Evolutionary conservation across 805 yeast genomes (phyloP).

Genomic region (Priceomyces medius): DNA sequence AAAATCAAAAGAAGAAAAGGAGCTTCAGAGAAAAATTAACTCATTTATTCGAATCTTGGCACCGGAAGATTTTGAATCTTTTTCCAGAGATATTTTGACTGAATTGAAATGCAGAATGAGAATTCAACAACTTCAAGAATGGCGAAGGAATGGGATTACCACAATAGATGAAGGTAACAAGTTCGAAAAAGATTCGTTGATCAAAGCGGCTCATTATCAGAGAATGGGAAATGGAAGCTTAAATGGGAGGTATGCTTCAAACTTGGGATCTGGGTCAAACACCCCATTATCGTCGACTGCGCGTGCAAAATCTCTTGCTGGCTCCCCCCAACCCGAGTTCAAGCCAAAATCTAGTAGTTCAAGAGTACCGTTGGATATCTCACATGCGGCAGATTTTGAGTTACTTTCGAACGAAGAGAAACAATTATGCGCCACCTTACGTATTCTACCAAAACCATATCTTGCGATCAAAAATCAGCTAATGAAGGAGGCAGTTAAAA

Average conservation of each 20-base stretch:
- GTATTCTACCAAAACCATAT: conserved; percentile 91
- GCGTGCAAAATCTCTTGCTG: conserved; percentile 22
- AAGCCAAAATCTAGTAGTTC: conserved; percentile 44
- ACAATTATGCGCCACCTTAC: conserved; percentile 74
- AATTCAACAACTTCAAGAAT: conserved; percentile 87
- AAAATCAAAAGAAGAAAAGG: conserved; percentile 87
- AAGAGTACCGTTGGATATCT: conserved; percentile 62
- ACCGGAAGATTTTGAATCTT: conserved; percentile 73
- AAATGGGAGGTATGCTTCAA: conserved; percentile 13
- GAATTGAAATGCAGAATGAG: conserved; percentile 79
- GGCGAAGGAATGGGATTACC: conserved; percentile 88
- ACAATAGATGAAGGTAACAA: conserved; percentile 77
- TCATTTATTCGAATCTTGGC: conserved; percentile 81
- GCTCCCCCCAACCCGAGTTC: conserved; percentile 41
- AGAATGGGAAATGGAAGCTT: conserved; percentile 45
- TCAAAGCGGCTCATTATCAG: conserved; percentile 61
- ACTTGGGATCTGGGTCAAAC: conserved; percentile 17
- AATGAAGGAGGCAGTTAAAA: conserved; percentile 81
- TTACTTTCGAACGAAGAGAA: conserved; percentile 86
- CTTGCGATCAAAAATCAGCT: conserved; percentile 86
- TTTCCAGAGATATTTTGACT: conserved; percentile 67
- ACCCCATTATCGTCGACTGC: conserved; percentile 14
- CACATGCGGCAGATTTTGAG: conserved; percentile 78
- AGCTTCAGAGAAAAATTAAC: conserved; percentile 68
- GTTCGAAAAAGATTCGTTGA: conserved; percentile 84